Evolutionary conservation across 2,329 filamentous ascomycete genomes (phyloP), one percentile per base, ranked within the genome.

Genomic region (Aspergillus sp.): DNA sequence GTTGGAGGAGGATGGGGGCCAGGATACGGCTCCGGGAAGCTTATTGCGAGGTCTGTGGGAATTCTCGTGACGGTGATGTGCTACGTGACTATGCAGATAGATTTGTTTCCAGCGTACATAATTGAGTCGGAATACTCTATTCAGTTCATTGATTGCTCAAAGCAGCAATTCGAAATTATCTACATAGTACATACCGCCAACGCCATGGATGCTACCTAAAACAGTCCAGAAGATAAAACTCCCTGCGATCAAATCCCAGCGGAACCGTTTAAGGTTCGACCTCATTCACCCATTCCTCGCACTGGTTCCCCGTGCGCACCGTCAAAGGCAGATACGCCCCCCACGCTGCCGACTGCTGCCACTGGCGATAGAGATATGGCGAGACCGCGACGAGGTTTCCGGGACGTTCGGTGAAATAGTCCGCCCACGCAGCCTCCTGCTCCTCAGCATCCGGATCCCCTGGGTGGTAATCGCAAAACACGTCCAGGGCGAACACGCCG

Each of bases 31-130:
- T 36, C 60, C 69, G 20, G 72, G 70, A 3, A 61, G 54, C 53
- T 57, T 74, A 38, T 53, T 75, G 52, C 64, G 73, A 55, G 58
- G 54, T 16, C 50, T 75, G 35, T 74, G 71, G 72, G 67, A 70
- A 55, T 75, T 73, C 54, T 62, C 49, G 45, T 63, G 52, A 54
- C 50, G 26, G 20, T 16, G 30, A 36, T 6, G 24, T 13, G 33
- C 10, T 24, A 33, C 30, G 24, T 45, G 32, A 17, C 16, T 38
- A 17, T 41, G 54, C 56, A 54, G 52, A 59, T 54, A 51, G 45
- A 52, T 32, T 32, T 45, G 47, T 38, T 51, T 55, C 6, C 44
- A 50, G 35, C 42, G 26, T 30, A 32, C 38, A 22, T 50, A 32
- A 24, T 38, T 38, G 24, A 36, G 33, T 35, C 26, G 26, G 26